A percentile compares a stretch with the other conserved stretches of the same genome.
phyloP scores from a whole-genome alignment of 2,329 filamentous ascomycete genomes.

The Alternaria triticina region DNA sequence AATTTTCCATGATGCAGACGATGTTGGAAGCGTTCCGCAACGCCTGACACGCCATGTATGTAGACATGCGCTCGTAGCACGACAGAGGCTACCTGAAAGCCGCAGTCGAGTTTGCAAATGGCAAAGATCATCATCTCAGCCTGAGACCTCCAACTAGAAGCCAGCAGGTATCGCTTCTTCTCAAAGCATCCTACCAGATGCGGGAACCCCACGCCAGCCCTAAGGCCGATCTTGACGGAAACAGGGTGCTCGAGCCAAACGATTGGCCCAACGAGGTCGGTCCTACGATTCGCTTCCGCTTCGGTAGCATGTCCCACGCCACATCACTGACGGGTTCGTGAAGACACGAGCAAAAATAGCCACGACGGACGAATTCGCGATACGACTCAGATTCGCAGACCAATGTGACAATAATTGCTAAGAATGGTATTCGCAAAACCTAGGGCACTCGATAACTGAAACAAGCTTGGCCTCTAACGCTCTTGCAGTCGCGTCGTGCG shows the following conservation, averaged over 20 bases:
- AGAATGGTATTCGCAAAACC: background rate
- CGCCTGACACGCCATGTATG: slow-evolving; percentile 5
- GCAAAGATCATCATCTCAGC: slow-evolving; percentile 17
- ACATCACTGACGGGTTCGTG: slow-evolving; percentile 2
- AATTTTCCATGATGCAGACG: slow-evolving; percentile 13
- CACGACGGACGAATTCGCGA: slow-evolving; percentile 5
- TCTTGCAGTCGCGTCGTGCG: slow-evolving; percentile 10
- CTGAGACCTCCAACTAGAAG: slow-evolving; percentile 17
- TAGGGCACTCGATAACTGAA: slow-evolving; percentile 20
- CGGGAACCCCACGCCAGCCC: slow-evolving; percentile 29
- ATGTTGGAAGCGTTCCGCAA: slow-evolving; percentile 2
- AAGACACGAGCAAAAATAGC: slow-evolving; percentile 1
- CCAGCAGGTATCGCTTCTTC: slow-evolving; percentile 22
- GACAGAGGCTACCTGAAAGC: slow-evolving; percentile 17
- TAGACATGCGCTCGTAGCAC: slow-evolving; percentile 1
- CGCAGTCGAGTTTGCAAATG: background rate
- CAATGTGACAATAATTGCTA: background rate
- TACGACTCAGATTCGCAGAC: background rate
- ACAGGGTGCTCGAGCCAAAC: slow-evolving; percentile 9
- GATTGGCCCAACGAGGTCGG: slow-evolving; percentile 19
- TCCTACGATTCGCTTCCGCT: slow-evolving; percentile 9
- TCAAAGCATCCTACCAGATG: slow-evolving; percentile 17
- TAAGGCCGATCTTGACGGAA: slow-evolving; percentile 26
- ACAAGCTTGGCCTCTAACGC: slow-evolving; percentile 8
- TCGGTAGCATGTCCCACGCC: slow-evolving; percentile 9